Evolutionary conservation across 805 yeast species (phyloP), one percentile per base, ranked within the genome.

Genomic region (Starmerella vaccinii): DNA sequence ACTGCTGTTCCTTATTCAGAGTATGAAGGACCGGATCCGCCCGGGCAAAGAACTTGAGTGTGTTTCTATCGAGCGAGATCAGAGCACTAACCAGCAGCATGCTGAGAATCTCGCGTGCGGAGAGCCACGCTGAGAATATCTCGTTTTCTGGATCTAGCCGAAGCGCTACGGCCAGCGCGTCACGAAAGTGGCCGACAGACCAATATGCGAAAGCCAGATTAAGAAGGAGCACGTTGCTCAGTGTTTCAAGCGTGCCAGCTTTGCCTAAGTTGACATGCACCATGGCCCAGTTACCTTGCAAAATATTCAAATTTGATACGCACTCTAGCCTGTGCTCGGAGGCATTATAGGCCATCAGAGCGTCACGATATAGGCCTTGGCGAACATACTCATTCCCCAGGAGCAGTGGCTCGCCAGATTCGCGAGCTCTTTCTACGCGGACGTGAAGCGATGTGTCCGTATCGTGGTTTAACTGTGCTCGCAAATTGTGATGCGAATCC

Each of bases 151-250:
- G 42, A 15, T 44, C 35, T 6, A 53, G 47, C 15, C 39, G 41
- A 21, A 56, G 43, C 5, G 54, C 47, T 13, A 44, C 40, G 10
- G 53, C 37, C 22, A 51, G 23, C 18, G 54, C 46, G 23, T 50
- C 39, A 10, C 40, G 52, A 27, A 42, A 54, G 9, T 54, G 54
- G 9, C 47, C 44, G 3, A 16, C 4, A 23, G 9, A 21, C 56
- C 55, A 56, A 23, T 50, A 24, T 19, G 57, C 56, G 19, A 52
- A 38, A 30, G 53, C 57, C 12, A 42, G 29, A 47, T 49, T 49
- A 24, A 49, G 42, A 9, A 49, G 30, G 12, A 43, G 26, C 10
- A 34, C 35, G 7, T 43, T 23, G 32, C 27, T 12, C 2, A 44
- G 29, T 4, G 21, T 24, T n/a, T 24, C 23, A 15, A 12, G 29